Conservation (phyloP, 2,329 filamentous ascomycete genomes). For the Colletotrichum sp. region DNA sequence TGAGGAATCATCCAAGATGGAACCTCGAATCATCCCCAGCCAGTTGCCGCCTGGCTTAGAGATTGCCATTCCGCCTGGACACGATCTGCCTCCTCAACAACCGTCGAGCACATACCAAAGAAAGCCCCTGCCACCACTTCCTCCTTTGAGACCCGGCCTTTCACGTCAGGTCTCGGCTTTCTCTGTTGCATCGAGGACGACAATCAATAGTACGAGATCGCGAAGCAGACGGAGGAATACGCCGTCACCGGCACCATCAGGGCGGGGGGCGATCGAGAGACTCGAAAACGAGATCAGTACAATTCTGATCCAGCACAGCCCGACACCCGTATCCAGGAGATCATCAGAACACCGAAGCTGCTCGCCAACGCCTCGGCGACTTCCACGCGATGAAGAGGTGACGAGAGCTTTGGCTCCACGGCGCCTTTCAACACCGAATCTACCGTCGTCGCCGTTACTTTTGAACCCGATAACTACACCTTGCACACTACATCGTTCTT, state of each 20-base stretch:
- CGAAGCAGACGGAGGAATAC: constrained; percentile 7
- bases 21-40: constrained; percentile 11
- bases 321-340: not conserved
- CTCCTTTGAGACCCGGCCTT: constrained; percentile 5
- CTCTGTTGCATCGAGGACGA: constrained; percentile 4
- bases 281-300: constrained; percentile 12
- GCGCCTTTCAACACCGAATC: constrained; percentile 1
- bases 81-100: constrained; percentile 22
- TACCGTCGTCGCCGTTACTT: not conserved
- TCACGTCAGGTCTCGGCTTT: constrained; percentile 4
- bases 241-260: not conserved
- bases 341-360: constrained; percentile 7
- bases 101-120: constrained; percentile 24
- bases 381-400: not conserved
- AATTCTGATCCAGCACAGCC: constrained; percentile 11
- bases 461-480: not conserved
- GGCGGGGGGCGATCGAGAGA: not conserved
- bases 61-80: constrained; percentile 21
- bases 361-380: not conserved
- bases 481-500: constrained; percentile 33
- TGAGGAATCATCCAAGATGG: constrained; percentile 3
- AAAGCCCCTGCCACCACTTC: constrained; percentile 30
- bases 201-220: not conserved
- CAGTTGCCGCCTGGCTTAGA: constrained; percentile 23
- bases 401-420: not conserved